Evolutionary conservation across 139 green algal species (phyloP), one percentile per base, ranked within the genome.

Genomic region (Diplosphaera chodatii): DNA sequence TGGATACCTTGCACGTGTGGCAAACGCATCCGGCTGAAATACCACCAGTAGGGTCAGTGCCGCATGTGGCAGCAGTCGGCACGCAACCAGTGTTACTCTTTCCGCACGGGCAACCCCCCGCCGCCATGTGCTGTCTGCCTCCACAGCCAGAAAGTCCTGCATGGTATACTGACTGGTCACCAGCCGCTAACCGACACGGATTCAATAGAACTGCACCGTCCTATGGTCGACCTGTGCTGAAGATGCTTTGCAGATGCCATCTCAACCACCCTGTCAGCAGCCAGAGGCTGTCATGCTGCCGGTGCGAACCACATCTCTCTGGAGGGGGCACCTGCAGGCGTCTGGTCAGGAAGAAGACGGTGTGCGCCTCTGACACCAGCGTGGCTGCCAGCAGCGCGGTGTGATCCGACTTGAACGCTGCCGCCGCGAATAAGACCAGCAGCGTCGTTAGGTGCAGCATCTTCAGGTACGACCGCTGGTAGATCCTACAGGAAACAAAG

Each of bases 401-500:
- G 70, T 77, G 55, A 25, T 72, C 62, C 13, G 48, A 62, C 79
- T 91, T 91, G 80, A 80, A 88, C 31, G 78, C 79, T 1, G 87
- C 84, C 0, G 82, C 77, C 1, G 74, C 77, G 73, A 89, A 94
- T 32, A 94, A 68, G 31, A 83, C 31, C 55, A 91, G 75, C 69
- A 92, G 79, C 64, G 90, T 20, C 3, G 88, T 88, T 1, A 69
- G 32, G 78, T 90, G 79, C 31, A 87, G 18, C 56, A 94, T 63
- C n/a, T 79, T 40, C 72, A 68, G 34, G 40, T 75, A 76, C 21
- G 29, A 41, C 33, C 25, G 64, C 29, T 32, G 33, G 77, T 73
- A 87, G 28, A 87, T 67, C 65, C 76, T 67, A 10, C 30, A 41
- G 16, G 29, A 25, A 32, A n/a, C n/a, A n/a, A n/a, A n/a, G n/a